A percentile compares a stretch with the other conserved stretches of the same genome.
Conservation (phyloP, 768 basidiomycete species). For the Lentinula boryana region DNA sequence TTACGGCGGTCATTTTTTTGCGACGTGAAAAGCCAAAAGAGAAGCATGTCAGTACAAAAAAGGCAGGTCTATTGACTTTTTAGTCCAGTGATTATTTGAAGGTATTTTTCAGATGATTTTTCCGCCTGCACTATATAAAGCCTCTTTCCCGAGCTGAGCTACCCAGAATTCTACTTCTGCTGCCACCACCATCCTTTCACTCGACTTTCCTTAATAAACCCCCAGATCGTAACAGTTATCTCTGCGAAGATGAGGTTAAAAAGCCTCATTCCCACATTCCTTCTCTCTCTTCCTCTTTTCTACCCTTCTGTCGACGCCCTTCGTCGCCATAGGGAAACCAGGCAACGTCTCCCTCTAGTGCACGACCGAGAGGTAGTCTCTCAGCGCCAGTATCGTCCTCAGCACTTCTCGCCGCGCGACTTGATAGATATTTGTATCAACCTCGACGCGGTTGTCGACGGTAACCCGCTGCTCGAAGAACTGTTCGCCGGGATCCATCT, state of each 20-base stretch:
- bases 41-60: neutral
- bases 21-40: neutral
- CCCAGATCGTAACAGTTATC: neutral
- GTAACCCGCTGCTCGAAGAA: neutral
- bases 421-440: slow-evolving; percentile 4
- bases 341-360: neutral
- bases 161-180: neutral
- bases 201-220: neutral
- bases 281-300: slow-evolving; percentile 2
- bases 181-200: neutral
- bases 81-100: neutral
- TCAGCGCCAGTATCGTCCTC: slow-evolving; percentile 2
- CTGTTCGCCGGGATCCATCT: neutral
- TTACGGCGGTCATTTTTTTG: neutral
- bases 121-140: neutral
- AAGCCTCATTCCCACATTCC: slow-evolving; percentile 2
- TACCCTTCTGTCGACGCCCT: neutral
- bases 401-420: neutral
- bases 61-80: neutral
- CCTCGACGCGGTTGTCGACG: neutral
- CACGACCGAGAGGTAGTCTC: neutral
- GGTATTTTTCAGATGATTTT: neutral
- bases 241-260: slow-evolving; percentile 1
- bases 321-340: neutral
- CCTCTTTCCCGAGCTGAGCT: neutral